These are phyloP conservation scores for Talaromyces islandicus DNA, from an alignment of 2,329 filamentous ascomycete species.

Conservation along the genomic window DNA sequence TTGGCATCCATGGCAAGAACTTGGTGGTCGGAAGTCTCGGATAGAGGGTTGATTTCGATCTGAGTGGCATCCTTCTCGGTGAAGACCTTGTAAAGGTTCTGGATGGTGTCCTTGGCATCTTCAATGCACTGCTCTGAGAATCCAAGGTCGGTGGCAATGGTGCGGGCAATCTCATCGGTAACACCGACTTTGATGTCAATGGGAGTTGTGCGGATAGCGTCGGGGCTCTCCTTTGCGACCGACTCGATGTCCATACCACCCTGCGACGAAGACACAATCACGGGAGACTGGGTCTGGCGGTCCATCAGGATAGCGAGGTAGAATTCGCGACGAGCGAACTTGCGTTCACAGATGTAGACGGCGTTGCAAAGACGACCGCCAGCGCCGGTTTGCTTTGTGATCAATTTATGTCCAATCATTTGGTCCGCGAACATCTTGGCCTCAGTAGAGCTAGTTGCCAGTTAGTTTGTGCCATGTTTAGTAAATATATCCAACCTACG, in stretches of 20 bases:
- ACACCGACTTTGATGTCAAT: conserved; percentile 93
- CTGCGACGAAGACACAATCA: conserved; percentile 96
- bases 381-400: conserved; percentile 98
- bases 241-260: conserved; percentile 99
- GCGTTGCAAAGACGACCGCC: conserved; percentile 89
- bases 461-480: neutral
- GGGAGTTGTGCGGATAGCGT: conserved; percentile 88
- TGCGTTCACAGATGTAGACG: conserved; percentile 99
- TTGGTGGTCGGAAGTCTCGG: conserved; percentile 96
- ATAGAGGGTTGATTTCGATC: conserved; percentile 99
- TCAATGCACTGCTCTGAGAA: conserved; percentile 98
- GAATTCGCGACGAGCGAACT: conserved; percentile 98
- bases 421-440: conserved; percentile 97
- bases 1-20: conserved; percentile 99
- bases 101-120: conserved; percentile 90
- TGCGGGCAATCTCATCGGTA: conserved; percentile 87
- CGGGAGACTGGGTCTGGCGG: conserved; percentile 79
- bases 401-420: conserved; percentile 99
- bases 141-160: conserved; percentile 84
- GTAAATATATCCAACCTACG: conserved; percentile 43
- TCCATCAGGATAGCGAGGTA: conserved; percentile 99
- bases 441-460: conserved; percentile 61
- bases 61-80: conserved; percentile 97
- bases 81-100: conserved; percentile 99
- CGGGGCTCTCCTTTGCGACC: conserved; percentile 95